Conservation (phyloP, 345 rosid species). For the Gossypium ekmanianum region DNA sequence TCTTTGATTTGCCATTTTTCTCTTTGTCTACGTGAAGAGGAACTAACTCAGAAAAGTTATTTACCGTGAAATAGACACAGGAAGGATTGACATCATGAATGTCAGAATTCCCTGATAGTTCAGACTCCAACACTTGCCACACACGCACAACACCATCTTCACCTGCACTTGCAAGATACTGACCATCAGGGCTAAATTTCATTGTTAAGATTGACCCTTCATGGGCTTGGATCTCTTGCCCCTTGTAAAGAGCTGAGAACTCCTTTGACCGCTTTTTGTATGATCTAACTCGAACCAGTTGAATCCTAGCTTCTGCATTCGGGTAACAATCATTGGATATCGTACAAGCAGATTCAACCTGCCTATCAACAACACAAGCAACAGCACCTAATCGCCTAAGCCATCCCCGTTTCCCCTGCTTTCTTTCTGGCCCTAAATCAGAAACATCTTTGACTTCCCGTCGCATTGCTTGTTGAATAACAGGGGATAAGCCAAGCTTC, state of each 20-base stretch:
- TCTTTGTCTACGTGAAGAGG: slow-evolving; percentile 26
- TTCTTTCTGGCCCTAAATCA: slow-evolving; percentile 11
- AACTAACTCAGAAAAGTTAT: slow-evolving; percentile 29
- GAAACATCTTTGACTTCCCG: slow-evolving; percentile 20
- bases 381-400: slow-evolving; percentile 36
- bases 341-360: slow-evolving; percentile 25
- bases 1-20: slow-evolving; percentile 25
- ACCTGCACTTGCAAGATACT: slow-evolving; percentile 40
- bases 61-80: slow-evolving; percentile 30
- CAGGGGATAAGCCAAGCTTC: slow-evolving; percentile 32
- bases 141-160: slow-evolving; percentile 37
- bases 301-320: slow-evolving; percentile 13
- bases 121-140: slow-evolving; percentile 37
- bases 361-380: slow-evolving; percentile 31
- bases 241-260: slow-evolving; percentile 35
- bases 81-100: slow-evolving; percentile 31
- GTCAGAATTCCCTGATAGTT: slow-evolving; percentile 19
- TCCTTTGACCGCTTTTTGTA: slow-evolving; percentile 33
- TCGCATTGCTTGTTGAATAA: slow-evolving; percentile 27
- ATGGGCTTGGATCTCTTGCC: slow-evolving; percentile 40
- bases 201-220: slow-evolving; percentile 37
- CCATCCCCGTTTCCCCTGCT: slow-evolving; percentile 33
- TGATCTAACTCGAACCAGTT: slow-evolving; percentile 27
- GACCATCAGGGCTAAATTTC: slow-evolving; percentile 44
- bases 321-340: slow-evolving; percentile 16